Conservation (phyloP, 2,329 filamentous ascomycete genomes). For the Sporothrix curviconia region DNA sequence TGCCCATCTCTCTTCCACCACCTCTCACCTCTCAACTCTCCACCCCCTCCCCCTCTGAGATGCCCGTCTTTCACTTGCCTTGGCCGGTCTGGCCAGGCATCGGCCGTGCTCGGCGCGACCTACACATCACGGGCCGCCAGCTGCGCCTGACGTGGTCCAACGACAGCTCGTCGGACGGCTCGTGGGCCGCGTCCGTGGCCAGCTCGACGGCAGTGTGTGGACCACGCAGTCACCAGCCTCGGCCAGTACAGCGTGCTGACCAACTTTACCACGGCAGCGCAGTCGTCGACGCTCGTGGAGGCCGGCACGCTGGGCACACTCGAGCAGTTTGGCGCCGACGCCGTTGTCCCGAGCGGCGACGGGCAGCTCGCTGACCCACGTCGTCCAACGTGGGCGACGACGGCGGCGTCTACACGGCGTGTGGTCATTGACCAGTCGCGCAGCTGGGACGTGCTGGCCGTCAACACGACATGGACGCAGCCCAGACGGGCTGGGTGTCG, state of each 20-base stretch:
- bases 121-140: constrained; percentile 2
- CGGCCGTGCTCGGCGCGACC: not conserved
- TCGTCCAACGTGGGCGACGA: too few species aligned
- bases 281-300: not conserved
- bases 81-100: not conserved
- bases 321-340: constrained; percentile 1
- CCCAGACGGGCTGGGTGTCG: constrained; percentile 10
- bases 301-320: not conserved
- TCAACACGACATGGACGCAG: constrained; percentile 13
- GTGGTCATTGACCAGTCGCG: constrained; percentile 12
- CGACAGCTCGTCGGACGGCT: not conserved
- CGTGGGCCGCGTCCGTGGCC: not conserved
- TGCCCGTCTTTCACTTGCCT: not conserved
- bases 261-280: constrained; percentile 1
- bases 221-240: not conserved
- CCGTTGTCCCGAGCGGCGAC: not conserved
- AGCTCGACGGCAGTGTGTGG: not conserved
- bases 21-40: not conserved
- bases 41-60: not conserved
- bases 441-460: constrained; percentile 10
- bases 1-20: not conserved
- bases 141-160: constrained; percentile 10
- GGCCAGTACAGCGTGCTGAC: constrained; percentile 6
- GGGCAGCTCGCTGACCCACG: too few species aligned
- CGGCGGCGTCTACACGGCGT: constrained; percentile 7